Percentiles rank a stretch among this genome's conserved stretches.
These are phyloP conservation scores for Medicago truncatula DNA, from an alignment of 306 rosid genomes.

Conservation along the genomic window MtrunA17r5.0-ANR NC_053049.1:27192001-27192500, in stretches of 20 bases:
- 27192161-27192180: conserved; percentile 45
- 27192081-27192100: conserved; percentile 38
- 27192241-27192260: conserved; percentile 36
- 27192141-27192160: conserved; percentile 46
- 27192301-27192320: conserved; percentile 79
- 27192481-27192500: conserved; percentile 91
- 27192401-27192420: conserved; percentile 64
- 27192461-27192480: conserved; percentile 96
- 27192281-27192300: conserved; percentile 82
- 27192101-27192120: conserved; percentile 49
- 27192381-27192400: conserved; percentile 61
- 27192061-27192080: background rate
- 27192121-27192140: conserved; percentile 45
- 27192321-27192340: conserved; percentile 90
- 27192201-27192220: conserved; percentile 51
- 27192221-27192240: conserved; percentile 45
- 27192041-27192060: background rate
- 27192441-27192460: conserved; percentile 81
- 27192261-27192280: conserved; percentile 53
- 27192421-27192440: conserved; percentile 80
- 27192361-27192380: conserved; percentile 77
- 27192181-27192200: conserved; percentile 56
- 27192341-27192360: conserved; percentile 63
- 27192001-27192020: background rate
- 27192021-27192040: background rate